Conservation (phyloP, 192 early-diverging fungal genomes). For the Backusella sp. region DNA sequence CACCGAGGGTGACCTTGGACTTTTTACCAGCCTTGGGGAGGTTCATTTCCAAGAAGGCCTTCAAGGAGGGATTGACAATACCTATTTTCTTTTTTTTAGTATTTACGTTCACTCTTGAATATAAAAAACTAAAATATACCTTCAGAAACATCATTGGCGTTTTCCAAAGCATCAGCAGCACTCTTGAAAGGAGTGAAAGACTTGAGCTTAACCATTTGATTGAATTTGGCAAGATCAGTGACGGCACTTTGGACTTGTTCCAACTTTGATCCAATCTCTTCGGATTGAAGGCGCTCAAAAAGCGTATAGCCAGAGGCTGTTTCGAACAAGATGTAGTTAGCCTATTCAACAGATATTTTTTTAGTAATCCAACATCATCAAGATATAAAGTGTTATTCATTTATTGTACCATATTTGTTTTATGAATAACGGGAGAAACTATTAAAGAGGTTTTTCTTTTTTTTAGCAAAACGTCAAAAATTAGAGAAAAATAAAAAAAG, state of each 20-base stretch:
- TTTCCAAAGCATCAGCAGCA: conserved; percentile 96
- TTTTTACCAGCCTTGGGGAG: conserved; percentile 81
- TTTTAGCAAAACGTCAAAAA: neutral
- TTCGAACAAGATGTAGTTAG: conserved; percentile 84
- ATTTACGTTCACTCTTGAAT: neutral
- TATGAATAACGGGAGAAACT: neutral
- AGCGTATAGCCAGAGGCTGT: conserved; percentile 95
- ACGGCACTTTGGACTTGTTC: conserved; percentile 82
- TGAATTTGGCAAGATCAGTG: conserved; percentile 85
- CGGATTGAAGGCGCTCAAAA: conserved; percentile 89
- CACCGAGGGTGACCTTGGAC: conserved; percentile 75
- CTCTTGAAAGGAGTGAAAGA: conserved; percentile 97
- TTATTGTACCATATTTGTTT: neutral
- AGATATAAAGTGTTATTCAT: neutral
- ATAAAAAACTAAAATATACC: conserved; percentile 49
- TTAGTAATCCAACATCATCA: neutral
- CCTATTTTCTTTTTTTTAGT: conserved; percentile 43
- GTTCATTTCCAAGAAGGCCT: conserved; percentile 95
- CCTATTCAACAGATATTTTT: conserved; percentile 22
- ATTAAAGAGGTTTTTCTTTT: neutral
- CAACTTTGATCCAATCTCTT: conserved; percentile 95
- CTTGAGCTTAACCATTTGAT: conserved; percentile 81
- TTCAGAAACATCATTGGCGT: conserved; percentile 98
- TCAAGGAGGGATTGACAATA: conserved; percentile 83
- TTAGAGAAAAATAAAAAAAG: neutral